A percentile compares a stretch with the other conserved stretches of the same genome.
Conservation (phyloP, 495 filamentous ascomycete genomes). For the Cairneyella variabilis region DNA sequence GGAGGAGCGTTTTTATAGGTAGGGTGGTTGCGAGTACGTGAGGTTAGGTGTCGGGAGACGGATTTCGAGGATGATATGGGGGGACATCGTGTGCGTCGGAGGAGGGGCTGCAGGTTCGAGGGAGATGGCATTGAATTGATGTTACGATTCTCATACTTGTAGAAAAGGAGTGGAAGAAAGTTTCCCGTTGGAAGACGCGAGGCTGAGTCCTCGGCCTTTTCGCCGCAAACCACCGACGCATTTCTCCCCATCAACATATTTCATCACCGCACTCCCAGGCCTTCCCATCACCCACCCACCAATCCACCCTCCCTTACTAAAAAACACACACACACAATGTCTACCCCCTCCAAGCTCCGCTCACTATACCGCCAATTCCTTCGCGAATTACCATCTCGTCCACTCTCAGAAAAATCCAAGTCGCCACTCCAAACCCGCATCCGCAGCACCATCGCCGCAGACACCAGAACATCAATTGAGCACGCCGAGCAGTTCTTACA, state of each 20-base stretch:
- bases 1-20: too few species aligned
- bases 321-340: conserved; percentile 30
- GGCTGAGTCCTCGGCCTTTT: too few species aligned
- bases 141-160: too few species aligned
- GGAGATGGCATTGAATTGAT: too few species aligned
- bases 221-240: too few species aligned
- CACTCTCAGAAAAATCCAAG: conserved; percentile 39
- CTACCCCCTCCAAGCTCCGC: conserved; percentile 50
- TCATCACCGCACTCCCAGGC: neutral
- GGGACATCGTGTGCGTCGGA: too few species aligned
- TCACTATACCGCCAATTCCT: conserved; percentile 86
- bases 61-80: too few species aligned
- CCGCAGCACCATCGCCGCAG: conserved; percentile 47
- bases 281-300: conserved; percentile 4
- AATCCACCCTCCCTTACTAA: neutral
- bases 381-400: conserved; percentile 78
- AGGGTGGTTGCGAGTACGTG: neutral
- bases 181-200: too few species aligned
- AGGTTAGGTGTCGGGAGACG: neutral
- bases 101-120: too few species aligned
- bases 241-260: too few species aligned
- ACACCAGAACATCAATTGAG: conserved; percentile 36
- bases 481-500: conserved; percentile 72
- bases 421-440: conserved; percentile 59
- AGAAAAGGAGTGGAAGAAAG: too few species aligned